Base-by-base conservation (phyloP, 805 yeast species). In the Wickerhamiella australiensis region DNA sequence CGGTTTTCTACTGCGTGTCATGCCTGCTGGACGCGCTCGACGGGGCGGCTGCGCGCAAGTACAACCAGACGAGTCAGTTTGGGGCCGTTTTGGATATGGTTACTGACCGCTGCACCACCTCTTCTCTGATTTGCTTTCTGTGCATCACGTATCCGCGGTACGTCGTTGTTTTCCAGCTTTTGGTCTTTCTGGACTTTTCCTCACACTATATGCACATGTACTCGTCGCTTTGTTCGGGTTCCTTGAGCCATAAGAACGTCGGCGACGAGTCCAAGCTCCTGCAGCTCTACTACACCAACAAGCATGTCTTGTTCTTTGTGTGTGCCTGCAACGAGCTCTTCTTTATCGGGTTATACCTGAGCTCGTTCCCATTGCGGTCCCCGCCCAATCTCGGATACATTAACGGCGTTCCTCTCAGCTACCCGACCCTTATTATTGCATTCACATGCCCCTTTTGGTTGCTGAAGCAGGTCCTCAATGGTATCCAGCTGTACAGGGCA, bases 11-110 rank as follows among this genome's bases (percentile, higher is more conserved):
- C 63, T 82, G 94, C 13, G 71, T 86, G 17, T 86, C 96, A 11
- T 94, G 98, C 58, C 71, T 92, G 50, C 71, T 92, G 54, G 99
- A 92, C 66, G 99, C 99, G 0, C 77, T 87, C 51, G 99, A 92
- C 64, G 99, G 99, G 3, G 79, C 82, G 50, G 94, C 95, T 51
- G 99, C 99, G 3, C 75, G 99, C 55, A 75, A 75, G 59, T 85
- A 73, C 64, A 78, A 84, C 63, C 99, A 92, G 65, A 82, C 95
- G 13, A 85, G 96, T 27, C 76, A 78, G 57, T 85, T 86, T 57
- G 99, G 99, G 33, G 97, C 98, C 17, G 95, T 94, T 18, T 74
- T 92, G 58, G 99, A 92, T 66, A 92, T 92, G 99, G 96, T 92
- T 27, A 90, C 98, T 17, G 99, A 92, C 65, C 75, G 99, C 62